phyloP scores from a whole-genome alignment of 257 asterid species.

The Rubia yunnanensis region DNA sequence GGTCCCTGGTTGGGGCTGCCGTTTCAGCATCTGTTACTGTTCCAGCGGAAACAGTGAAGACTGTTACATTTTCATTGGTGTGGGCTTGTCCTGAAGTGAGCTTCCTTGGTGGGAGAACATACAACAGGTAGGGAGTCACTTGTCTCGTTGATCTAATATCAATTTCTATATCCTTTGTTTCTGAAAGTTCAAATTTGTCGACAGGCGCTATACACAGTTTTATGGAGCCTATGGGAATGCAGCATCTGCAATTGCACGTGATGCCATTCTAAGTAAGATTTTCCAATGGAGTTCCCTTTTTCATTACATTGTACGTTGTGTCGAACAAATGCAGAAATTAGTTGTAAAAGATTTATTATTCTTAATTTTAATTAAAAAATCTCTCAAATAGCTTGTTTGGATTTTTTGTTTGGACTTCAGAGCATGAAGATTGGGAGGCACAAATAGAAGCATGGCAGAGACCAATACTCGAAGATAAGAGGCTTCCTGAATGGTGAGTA shows the following conservation, averaged over 20 bases:
- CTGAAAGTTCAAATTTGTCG: conserved; percentile 16
- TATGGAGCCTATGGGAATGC: conserved; percentile 55
- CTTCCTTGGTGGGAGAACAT: conserved; percentile 77
- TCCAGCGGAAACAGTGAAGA: conserved; percentile 51
- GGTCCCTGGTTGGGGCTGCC: conserved; percentile 80
- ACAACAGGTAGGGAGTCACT: conserved; percentile 49
- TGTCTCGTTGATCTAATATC: conserved; percentile 9
- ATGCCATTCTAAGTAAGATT: conserved; percentile 69
- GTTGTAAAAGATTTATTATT: background rate
- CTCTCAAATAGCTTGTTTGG: background rate
- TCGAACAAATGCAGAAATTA: background rate
- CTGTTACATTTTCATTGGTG: conserved; percentile 69
- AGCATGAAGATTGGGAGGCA: conserved; percentile 70
- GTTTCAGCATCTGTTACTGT: conserved; percentile 75
- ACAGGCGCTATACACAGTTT: conserved; percentile 87
- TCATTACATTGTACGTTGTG: background rate
- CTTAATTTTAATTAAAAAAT: background rate
- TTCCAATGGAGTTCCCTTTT: conserved; percentile 4
- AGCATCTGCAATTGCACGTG: conserved; percentile 72
- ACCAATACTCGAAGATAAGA: conserved; percentile 81
- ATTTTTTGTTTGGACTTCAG: conserved; percentile 27
- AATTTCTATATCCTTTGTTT: conserved; percentile 13
- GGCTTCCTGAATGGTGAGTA: conserved; percentile 84
- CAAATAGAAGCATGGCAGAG: conserved; percentile 91
- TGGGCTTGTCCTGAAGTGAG: conserved; percentile 92